These are phyloP conservation scores for Amanita brunnescens DNA, from an alignment of 768 basidiomycete species.

Conservation along the genomic window DNA sequence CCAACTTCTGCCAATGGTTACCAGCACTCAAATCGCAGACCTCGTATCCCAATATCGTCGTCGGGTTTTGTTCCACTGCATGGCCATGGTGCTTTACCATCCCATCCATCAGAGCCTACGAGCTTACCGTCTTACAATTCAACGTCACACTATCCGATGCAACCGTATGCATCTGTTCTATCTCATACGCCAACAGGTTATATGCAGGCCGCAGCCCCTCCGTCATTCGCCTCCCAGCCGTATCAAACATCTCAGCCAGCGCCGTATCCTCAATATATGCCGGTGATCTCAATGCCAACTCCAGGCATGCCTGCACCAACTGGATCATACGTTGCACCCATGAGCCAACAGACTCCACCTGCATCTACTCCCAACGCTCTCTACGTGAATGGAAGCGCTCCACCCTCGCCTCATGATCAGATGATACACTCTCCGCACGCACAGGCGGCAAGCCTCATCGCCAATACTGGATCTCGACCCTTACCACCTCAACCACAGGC, in stretches of 20 bases:
- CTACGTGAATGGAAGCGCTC: conserved; percentile 13
- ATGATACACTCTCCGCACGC: neutral
- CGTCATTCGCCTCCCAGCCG: conserved; percentile 18
- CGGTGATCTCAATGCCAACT: neutral
- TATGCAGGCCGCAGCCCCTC: neutral
- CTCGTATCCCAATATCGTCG: conserved; percentile 54
- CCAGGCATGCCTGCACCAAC: neutral
- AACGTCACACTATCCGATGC: conserved; percentile 26
- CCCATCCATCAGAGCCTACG: conserved; percentile 28
- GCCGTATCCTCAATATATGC: conserved; percentile 1
- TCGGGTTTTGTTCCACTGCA: conserved; percentile 62
- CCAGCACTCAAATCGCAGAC: conserved; percentile 35
- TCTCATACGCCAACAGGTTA: conserved; percentile 17
- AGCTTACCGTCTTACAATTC: conserved; percentile 37
- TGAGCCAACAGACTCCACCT: neutral
- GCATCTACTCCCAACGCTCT: neutral
- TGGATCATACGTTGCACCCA: conserved; percentile 10
- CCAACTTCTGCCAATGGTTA: conserved; percentile 23
- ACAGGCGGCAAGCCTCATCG: neutral
- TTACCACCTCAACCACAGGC: conserved; percentile 8
- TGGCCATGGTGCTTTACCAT: conserved; percentile 26
- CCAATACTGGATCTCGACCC: conserved; percentile 2
- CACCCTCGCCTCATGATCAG: conserved; percentile 8
- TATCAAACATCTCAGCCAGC: neutral
- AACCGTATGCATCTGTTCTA: conserved; percentile 8